phyloP scores from a whole-genome alignment of 2,329 filamentous ascomycete species.

The Aspergillus japonicus region DNA sequence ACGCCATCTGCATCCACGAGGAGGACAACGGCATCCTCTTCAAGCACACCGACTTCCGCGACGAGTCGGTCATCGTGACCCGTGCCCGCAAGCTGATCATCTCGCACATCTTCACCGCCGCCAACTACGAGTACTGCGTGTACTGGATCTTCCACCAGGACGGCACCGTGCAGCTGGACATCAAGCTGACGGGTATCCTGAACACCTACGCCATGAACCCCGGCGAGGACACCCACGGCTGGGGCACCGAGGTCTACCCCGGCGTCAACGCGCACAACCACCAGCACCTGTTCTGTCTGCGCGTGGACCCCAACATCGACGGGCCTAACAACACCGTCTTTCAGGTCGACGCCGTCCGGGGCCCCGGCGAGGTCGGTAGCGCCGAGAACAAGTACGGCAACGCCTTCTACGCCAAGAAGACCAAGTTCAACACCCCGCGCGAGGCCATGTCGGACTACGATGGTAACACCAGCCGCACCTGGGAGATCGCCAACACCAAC shows the following conservation, averaged over 20 bases:
- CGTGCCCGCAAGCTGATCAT: slow-evolving; percentile 82
- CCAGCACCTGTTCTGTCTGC: slow-evolving; percentile 90
- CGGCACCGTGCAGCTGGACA: slow-evolving; percentile 86
- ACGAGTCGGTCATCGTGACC: slow-evolving; percentile 82
- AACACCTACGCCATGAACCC: slow-evolving; percentile 84
- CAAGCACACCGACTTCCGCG: slow-evolving; percentile 92
- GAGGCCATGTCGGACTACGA: slow-evolving; percentile 77
- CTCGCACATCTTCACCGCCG: slow-evolving; percentile 90
- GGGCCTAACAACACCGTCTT: slow-evolving; percentile 82
- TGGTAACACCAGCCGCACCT: slow-evolving; percentile 73
- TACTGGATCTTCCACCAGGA: slow-evolving; percentile 94
- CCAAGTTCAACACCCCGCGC: slow-evolving; percentile 68
- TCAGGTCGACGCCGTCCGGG: slow-evolving; percentile 72
- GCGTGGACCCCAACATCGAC: slow-evolving; percentile 83
- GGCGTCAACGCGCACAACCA: slow-evolving; percentile 94
- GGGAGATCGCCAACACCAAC: slow-evolving; percentile 85
- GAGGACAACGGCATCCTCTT: slow-evolving; percentile 89
- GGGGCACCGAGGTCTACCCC: slow-evolving; percentile 89
- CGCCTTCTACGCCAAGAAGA: slow-evolving; percentile 82
- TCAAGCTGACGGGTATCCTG: slow-evolving; percentile 86
- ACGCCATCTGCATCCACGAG: slow-evolving; percentile 93
- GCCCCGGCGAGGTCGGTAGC: slow-evolving; percentile 73
- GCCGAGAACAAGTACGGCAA: slow-evolving; percentile 85
- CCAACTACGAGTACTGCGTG: slow-evolving; percentile 89
- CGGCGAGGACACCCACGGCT: slow-evolving; percentile 77